phyloP scores from a whole-genome alignment of 495 filamentous ascomycete species.

The Podospora comata region DNA sequence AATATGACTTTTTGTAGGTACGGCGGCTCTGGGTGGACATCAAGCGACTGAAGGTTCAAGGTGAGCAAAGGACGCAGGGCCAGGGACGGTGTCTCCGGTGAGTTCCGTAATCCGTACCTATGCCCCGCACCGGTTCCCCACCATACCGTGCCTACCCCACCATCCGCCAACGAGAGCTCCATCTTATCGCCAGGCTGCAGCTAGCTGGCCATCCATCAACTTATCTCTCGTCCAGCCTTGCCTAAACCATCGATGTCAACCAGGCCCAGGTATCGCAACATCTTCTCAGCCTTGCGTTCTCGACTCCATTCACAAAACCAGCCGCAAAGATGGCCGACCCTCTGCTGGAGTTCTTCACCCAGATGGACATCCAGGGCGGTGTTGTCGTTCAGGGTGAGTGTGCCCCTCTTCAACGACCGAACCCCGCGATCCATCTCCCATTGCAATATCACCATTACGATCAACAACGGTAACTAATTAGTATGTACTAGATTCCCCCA shows the following conservation, averaged over 20 bases:
- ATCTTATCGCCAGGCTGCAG: conserved; percentile 12
- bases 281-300: neutral
- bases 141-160: neutral
- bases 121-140: neutral
- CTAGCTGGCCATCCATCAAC: neutral
- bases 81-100: neutral
- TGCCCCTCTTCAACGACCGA: neutral
- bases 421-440: conserved; percentile 5
- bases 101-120: neutral
- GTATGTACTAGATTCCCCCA: conserved; percentile 64
- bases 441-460: conserved; percentile 3
- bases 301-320: conserved; percentile 1
- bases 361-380: conserved; percentile 43
- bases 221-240: conserved; percentile 2
- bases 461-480: neutral
- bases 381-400: conserved; percentile 47
- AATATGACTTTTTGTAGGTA: neutral
- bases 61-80: neutral
- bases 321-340: conserved; percentile 24
- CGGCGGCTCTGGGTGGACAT: neutral
- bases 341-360: conserved; percentile 42
- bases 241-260: neutral
- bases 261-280: neutral
- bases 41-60: neutral
- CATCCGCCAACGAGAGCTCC: neutral